Evolutionary conservation across 1,139 yeast species (phyloP), one percentile per base, ranked within the genome.

Genomic region (Saccharomyces hybrid): DNA sequence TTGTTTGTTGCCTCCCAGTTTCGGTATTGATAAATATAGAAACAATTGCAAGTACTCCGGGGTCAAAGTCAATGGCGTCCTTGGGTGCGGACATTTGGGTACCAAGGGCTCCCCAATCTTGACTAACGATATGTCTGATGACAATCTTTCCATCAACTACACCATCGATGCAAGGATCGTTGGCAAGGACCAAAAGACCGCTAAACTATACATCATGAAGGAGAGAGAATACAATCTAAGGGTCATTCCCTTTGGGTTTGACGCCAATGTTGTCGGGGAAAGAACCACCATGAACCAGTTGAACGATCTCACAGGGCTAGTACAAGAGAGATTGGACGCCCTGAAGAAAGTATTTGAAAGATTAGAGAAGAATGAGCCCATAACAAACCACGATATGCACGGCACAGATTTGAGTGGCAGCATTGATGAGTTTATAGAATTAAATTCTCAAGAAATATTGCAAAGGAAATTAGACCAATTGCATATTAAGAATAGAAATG

Each of bases 51-150:
- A 20, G 23, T 20, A 20, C 23, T 20, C 23, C 4, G 23, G 23
- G 23, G 23, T 20, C 23, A 20, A 20, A 3, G 23, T 20, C 23
- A 20, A 20, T 20, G 23, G 23, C 4, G 23, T 20, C 23, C 23
- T 20, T 3, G 23, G 23, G 23, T 20, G 23, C 4, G 79, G 79
- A 4, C 71, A 72, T 28, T 59, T 64, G 20, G 69, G 69, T 1
- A 58, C 58, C 14, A 64, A 62, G 49, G 79, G 79, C 0, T 68
- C 76, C 0, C 74, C 74, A 5, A 63, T 71, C 1, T 46, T 70
- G 46, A 69, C 73, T 2, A 58, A 59, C 4, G 80, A 76, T 62
- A 57, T 69, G 49, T 60, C 68, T 2, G 56, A 58, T 23, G 65
- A 62, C 6, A 57, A 54, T 7, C 28, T 62, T 41, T 66, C 72